These are phyloP conservation scores for Petasospora rhodanensis DNA, from an alignment of 1,139 yeast species.

Conservation along the genomic window DNA sequence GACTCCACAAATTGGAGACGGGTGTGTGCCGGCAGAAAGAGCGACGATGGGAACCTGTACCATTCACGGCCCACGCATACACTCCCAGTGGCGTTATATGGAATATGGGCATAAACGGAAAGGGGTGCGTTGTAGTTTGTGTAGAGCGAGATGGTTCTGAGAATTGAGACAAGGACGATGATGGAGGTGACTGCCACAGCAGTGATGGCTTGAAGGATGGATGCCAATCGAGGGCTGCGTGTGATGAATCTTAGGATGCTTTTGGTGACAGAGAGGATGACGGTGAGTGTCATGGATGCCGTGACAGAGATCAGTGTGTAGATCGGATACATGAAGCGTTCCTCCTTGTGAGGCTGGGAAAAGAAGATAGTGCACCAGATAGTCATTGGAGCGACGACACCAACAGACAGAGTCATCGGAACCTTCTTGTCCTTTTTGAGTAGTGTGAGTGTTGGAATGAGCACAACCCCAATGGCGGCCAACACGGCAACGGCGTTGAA, in stretches of 20 bases:
- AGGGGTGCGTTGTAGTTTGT: slow-evolving; percentile 53
- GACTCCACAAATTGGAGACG: slow-evolving; percentile 66
- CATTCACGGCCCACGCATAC: slow-evolving; percentile 89
- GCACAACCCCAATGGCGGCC: slow-evolving; percentile 38
- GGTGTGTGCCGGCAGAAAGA: slow-evolving; percentile 59
- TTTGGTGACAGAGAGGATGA: slow-evolving; percentile 13
- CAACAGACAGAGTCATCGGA: slow-evolving; percentile 15
- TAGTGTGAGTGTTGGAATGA: slow-evolving; percentile 22
- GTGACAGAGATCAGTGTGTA: slow-evolving; percentile 64
- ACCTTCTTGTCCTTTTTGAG: slow-evolving; percentile 8
- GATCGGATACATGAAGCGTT: slow-evolving; percentile 81
- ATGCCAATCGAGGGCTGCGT: neutral
- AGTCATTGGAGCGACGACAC: slow-evolving; percentile 41
- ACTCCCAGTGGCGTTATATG: slow-evolving; percentile 48
- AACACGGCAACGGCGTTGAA: slow-evolving; percentile 56
- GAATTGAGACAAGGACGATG: slow-evolving; percentile 24
- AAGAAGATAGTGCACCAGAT: slow-evolving; percentile 68
- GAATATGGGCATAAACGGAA: too few relatives aligned
- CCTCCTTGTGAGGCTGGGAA: slow-evolving; percentile 88
- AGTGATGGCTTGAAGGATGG: too few relatives aligned
- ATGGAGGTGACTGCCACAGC: slow-evolving; percentile 1
- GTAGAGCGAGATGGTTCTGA: slow-evolving; percentile 44
- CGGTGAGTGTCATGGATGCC: slow-evolving; percentile 49
- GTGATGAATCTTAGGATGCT: slow-evolving; percentile 9
- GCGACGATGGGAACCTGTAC: slow-evolving; percentile 89